Conservation (phyloP, 257 asterid species). For the Nicotiana knightiana region DNA sequence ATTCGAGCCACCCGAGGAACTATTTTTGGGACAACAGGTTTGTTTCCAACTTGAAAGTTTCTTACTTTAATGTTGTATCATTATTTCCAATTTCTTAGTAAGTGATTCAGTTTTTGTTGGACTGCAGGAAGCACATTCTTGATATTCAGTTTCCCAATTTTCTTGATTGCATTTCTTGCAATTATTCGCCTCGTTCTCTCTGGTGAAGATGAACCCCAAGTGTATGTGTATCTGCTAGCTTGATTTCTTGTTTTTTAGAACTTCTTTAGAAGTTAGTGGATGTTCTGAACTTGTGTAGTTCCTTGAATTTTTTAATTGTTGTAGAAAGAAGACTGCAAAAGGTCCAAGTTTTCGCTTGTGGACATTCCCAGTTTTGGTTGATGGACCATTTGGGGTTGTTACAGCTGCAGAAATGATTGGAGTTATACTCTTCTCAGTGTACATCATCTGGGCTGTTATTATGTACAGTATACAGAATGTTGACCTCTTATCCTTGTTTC, state of each 20-base stretch:
- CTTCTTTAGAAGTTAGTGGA: neutral
- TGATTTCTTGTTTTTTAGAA: neutral
- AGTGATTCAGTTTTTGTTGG: neutral
- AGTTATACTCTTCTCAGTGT: constrained; percentile 38
- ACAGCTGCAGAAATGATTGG: constrained; percentile 85
- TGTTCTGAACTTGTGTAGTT: neutral
- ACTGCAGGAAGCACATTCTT: constrained; percentile 53
- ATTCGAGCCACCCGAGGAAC: constrained; percentile 19
- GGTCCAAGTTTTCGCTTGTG: constrained; percentile 49
- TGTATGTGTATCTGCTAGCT: constrained; percentile 23
- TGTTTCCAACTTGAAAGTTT: neutral
- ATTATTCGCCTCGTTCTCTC: constrained; percentile 36
- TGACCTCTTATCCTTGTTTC: constrained; percentile 20
- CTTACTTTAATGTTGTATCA: neutral
- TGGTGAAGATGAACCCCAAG: constrained; percentile 36
- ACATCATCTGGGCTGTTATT: constrained; percentile 54
- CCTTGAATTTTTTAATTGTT: neutral
- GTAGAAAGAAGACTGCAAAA: constrained; percentile 34
- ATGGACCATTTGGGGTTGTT: constrained; percentile 88
- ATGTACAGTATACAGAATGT: constrained; percentile 33
- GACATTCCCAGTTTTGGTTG: constrained; percentile 80
- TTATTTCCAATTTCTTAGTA: neutral
- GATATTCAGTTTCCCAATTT: constrained; percentile 58
- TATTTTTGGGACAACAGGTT: constrained; percentile 51
- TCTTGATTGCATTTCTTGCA: constrained; percentile 61